These are phyloP conservation scores for Chrysoporthe puriensis DNA, from an alignment of 2,329 filamentous ascomycete genomes.

Conservation along the genomic window DNA sequence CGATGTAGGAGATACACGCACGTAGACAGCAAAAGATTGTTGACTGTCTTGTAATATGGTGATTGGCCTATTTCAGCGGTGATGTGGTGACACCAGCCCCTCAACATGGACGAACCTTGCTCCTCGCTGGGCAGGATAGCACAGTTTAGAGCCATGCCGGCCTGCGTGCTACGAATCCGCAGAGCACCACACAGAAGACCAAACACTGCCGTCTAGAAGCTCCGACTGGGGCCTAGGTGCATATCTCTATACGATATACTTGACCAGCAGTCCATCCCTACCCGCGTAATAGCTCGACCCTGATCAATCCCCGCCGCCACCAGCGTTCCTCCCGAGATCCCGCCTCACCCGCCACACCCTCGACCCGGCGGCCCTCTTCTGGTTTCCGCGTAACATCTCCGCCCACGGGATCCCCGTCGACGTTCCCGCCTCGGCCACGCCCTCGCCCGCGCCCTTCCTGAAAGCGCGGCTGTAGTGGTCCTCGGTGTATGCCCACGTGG, in stretches of 20 bases:
- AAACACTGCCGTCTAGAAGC: no score
- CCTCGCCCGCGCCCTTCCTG: slow-evolving; percentile 39
- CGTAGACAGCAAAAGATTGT: not conserved
- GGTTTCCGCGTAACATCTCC: slow-evolving; percentile 57
- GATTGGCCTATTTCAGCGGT: not conserved
- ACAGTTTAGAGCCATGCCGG: no score
- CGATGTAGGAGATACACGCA: not conserved
- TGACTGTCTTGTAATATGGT: not conserved
- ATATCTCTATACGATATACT: not conserved
- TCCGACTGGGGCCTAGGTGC: no score
- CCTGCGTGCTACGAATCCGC: no score
- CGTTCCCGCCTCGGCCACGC: slow-evolving; percentile 36
- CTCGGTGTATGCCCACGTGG: slow-evolving; percentile 72
- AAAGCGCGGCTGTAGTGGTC: slow-evolving; percentile 49
- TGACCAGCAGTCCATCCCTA: not conserved
- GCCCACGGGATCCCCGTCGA: slow-evolving; percentile 58
- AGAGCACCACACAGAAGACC: no score
- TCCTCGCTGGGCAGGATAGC: no score
- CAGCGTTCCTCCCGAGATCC: slow-evolving; percentile 53
- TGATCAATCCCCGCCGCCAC: slow-evolving; percentile 10
- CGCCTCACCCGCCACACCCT: slow-evolving; percentile 67
- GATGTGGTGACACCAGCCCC: no score
- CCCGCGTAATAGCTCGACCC: no score
- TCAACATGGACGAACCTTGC: no score
- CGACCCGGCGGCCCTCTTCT: slow-evolving; percentile 61